phyloP scores from a whole-genome alignment of 495 filamentous ascomycete species.

The Pseudevernia furfuracea region DNA sequence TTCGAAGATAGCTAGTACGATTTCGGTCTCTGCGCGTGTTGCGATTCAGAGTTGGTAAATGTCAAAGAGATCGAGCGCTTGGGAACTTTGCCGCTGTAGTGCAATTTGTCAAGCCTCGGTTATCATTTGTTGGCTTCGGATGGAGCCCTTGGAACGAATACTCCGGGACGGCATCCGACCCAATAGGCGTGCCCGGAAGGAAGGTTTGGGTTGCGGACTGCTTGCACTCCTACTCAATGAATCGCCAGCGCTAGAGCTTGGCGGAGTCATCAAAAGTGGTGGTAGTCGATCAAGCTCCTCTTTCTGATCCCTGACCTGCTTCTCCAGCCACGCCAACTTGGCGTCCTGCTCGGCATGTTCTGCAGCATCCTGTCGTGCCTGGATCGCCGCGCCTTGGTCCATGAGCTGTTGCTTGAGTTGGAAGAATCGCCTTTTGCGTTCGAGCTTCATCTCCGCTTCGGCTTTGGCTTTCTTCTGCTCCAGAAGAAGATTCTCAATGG shows the following conservation, averaged over 20 bases:
- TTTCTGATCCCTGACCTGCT: slow-evolving; percentile 1
- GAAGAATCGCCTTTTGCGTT: slow-evolving; percentile 3
- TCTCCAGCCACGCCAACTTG: background rate
- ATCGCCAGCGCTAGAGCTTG: background rate
- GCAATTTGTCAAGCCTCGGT: background rate
- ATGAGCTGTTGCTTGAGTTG: slow-evolving; percentile 7
- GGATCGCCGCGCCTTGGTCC: background rate
- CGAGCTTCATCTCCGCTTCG: background rate
- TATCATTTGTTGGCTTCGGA: background rate
- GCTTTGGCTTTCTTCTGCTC: slow-evolving; percentile 3
- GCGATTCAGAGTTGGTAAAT: background rate
- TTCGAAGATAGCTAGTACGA: background rate
- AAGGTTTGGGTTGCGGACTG: background rate
- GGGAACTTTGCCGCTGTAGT: background rate
- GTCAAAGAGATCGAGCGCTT: background rate
- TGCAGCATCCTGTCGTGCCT: background rate
- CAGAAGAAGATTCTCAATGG: background rate
- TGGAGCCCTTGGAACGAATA: background rate
- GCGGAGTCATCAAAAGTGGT: background rate
- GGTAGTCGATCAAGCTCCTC: background rate
- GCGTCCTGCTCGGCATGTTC: background rate
- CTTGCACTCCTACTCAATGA: background rate
- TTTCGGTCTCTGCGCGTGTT: background rate
- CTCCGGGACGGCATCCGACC: background rate
- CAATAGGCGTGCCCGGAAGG: background rate